phyloP scores from a whole-genome alignment of 106 monocot genomes.

The Acanthochlamys bracteata region DNA sequence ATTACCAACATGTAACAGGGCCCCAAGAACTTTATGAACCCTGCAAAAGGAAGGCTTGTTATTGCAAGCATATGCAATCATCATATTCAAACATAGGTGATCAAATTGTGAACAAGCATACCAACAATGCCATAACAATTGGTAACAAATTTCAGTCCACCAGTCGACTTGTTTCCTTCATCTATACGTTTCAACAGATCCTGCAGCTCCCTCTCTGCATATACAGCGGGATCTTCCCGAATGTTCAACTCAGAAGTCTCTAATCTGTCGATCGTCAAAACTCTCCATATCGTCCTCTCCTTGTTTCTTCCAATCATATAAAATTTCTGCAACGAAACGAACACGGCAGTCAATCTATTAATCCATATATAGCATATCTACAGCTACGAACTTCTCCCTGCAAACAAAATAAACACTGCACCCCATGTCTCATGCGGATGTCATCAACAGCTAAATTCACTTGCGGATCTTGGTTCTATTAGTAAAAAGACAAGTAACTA shows the following conservation, averaged over 20 bases:
- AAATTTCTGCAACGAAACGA: conserved; percentile 44
- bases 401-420: neutral
- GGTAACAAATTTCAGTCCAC: conserved; percentile 80
- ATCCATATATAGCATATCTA: neutral
- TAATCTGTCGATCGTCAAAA: conserved; percentile 62
- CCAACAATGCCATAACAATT: conserved; percentile 93
- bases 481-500: no score
- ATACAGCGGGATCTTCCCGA: conserved; percentile 51
- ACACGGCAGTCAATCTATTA: neutral
- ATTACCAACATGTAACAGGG: conserved; percentile 94
- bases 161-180: conserved; percentile 64
- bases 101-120: conserved; percentile 15
- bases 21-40: conserved; percentile 85
- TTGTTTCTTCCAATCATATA: conserved; percentile 89
- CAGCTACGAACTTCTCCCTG: neutral
- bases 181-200: conserved; percentile 62
- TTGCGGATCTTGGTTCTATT: no score
- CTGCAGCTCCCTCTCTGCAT: conserved; percentile 42
- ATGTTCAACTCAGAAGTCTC: conserved; percentile 69
- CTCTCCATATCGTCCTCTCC: conserved; percentile 50
- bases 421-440: no score
- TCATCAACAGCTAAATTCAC: no score
- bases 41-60: conserved; percentile 27
- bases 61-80: neutral
- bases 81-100: no score